Conservation (phyloP, 352 stramenopile genomes). For the Saprolegnia diclina region DNA sequence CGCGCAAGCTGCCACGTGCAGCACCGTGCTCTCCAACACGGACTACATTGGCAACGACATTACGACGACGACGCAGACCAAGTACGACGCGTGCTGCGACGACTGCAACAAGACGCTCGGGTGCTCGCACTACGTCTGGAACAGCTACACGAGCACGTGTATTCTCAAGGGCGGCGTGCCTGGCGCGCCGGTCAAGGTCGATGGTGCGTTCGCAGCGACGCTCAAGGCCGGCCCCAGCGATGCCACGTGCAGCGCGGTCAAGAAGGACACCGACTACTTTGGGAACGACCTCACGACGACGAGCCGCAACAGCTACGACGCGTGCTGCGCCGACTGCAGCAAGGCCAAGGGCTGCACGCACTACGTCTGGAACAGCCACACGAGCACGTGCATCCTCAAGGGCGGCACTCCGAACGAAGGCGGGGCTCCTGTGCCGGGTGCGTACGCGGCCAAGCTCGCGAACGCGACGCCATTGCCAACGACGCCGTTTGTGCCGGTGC, state of each 20-base stretch:
- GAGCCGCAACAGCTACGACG: background rate
- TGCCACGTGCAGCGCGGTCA: background rate
- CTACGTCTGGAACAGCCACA: background rate
- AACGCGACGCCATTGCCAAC: too few relatives aligned
- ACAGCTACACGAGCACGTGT: constrained; percentile 1
- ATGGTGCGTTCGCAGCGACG: background rate
- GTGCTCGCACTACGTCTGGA: constrained; percentile 5
- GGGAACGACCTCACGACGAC: constrained; percentile 16
- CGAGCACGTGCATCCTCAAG: constrained; percentile 5
- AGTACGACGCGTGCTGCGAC: background rate
- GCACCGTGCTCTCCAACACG: background rate
- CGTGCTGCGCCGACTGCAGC: constrained; percentile 10
- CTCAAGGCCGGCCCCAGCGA: background rate
- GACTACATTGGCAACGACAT: constrained; percentile 22
- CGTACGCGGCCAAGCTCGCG: background rate
- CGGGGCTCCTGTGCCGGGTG: background rate
- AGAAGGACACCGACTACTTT: constrained; percentile 10
- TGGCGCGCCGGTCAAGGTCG: background rate
- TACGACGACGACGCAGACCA: background rate
- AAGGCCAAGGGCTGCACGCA: constrained; percentile 2
- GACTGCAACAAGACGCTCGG: background rate
- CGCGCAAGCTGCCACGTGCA: background rate
- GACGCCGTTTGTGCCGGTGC: too few relatives aligned
- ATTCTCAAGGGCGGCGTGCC: constrained; percentile 7
- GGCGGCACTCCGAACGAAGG: background rate